These are phyloP conservation scores for Wolfiporia cocos DNA, from an alignment of 1,284 basidiomycete species.

Conservation along the genomic window DNA sequence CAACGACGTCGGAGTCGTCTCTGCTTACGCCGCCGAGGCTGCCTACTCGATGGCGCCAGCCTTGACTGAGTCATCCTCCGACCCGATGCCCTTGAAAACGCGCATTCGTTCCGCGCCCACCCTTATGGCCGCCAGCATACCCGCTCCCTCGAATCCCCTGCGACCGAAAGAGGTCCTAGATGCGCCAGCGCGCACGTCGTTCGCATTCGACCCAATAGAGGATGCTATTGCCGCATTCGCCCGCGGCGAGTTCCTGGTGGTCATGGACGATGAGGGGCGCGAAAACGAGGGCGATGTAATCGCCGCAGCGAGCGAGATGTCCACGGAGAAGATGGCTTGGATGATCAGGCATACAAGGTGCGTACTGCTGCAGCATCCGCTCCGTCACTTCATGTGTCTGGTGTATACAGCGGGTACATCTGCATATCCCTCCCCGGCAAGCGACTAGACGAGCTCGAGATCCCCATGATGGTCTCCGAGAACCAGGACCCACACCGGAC, in stretches of 20 bases:
- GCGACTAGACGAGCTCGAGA: slow-evolving; percentile 74
- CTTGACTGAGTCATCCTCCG: no score
- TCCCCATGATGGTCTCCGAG: slow-evolving; percentile 91
- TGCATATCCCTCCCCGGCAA: slow-evolving; percentile 82
- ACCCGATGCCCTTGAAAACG: no score
- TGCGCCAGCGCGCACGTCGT: slow-evolving; percentile 20
- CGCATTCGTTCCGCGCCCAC: neutral
- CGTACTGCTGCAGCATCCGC: no score
- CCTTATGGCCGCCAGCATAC: neutral
- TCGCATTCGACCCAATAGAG: slow-evolving; percentile 66
- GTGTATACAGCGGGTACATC: slow-evolving; percentile 79
- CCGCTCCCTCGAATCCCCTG: slow-evolving; percentile 13
- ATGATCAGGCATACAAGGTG: slow-evolving; percentile 96
- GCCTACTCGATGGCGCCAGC: no score
- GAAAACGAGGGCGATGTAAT: slow-evolving; percentile 97
- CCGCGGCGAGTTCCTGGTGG: slow-evolving; percentile 86
- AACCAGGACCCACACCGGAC: slow-evolving; percentile 92
- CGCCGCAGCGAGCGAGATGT: slow-evolving; percentile 75
- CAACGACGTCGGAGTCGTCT: no score
- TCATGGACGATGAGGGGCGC: slow-evolving; percentile 91
- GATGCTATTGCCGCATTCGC: slow-evolving; percentile 77
- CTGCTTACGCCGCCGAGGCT: no score
- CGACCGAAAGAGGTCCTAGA: slow-evolving; percentile 22
- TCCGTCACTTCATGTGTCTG: no score
- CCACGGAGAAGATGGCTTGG: slow-evolving; percentile 98